Base-by-base conservation (phyloP, 163 green algal species). In the Chloromonas sp. region DNA sequence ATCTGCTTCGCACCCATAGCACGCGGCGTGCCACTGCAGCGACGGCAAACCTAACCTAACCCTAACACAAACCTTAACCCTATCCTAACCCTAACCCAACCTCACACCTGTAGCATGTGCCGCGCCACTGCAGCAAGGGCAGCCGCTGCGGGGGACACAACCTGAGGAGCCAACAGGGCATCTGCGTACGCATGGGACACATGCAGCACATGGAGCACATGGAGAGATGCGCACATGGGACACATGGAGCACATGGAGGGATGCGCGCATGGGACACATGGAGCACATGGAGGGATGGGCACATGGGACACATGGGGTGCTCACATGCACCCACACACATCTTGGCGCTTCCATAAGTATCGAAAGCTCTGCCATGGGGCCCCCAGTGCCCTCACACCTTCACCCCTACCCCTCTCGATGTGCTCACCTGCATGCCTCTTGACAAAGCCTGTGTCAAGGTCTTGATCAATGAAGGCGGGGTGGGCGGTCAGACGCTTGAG, bases 401-500 rank as follows among this genome's bases (percentile, higher is more conserved):
- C 36, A 36, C 36, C 66, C 66, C 66, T 74, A 5, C 66, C 66
- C 66, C 66, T 74, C 66, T 15, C 36, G 36, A 36, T 36, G 36
- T 36, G 36, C 66, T 74, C 66, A 74, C 66, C 71, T 14, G 11
- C 14, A 58, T 79, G 71, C 71, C 71, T 36, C 71, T 36, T 36
- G 71, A 79, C 71, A 36, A 79, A 79, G 5, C 71, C 71, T 5
- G 71, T 79, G 71, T 79, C 71, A 11, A 79, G 71, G 13, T 79
- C 71, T 5, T 14, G 2, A 36, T 2, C 62, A 14, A 79, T 76
- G 61, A 92, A 92, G 60, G 85, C 87, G 3, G 88, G 89, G 86
- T 95, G 93, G 0, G 62, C 83, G 3, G 87, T 83, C 2, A 94
- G 84, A n/a, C 89, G 87, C 84, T 88, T 83, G 81, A 96, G 84